Conservation (phyloP, 495 filamentous ascomycete species). For the Neurospora sp. region DNA sequence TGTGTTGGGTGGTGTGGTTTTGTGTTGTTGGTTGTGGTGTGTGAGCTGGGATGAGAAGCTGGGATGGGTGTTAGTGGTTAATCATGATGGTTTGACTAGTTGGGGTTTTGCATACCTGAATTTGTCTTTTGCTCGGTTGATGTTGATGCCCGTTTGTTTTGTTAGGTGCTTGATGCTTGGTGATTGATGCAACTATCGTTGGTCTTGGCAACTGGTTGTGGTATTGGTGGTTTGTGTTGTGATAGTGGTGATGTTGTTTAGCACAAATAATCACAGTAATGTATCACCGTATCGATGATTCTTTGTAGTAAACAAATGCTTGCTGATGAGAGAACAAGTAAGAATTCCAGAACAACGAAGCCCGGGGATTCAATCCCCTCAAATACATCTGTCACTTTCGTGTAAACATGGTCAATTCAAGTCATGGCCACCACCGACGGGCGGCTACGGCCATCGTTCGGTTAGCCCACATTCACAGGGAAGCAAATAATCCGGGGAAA, state of each 20-base stretch:
- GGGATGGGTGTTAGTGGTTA: neutral
- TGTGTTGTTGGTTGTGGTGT: too few relatives aligned
- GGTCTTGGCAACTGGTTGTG: neutral
- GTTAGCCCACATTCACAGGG: neutral
- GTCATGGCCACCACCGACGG: neutral
- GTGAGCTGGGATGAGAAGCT: neutral
- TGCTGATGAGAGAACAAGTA: neutral
- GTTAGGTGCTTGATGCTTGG: neutral
- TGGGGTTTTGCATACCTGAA: neutral
- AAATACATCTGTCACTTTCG: neutral
- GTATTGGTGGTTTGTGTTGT: neutral
- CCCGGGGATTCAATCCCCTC: neutral
- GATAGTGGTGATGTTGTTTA: neutral
- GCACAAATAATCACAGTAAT: neutral
- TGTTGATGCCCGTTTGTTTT: neutral
- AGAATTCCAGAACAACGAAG: neutral
- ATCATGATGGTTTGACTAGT: neutral
- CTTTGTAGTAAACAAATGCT: neutral
- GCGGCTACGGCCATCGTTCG: neutral
- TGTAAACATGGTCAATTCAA: neutral
- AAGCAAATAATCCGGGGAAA: neutral
- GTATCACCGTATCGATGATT: neutral
- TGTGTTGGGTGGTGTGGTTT: too few relatives aligned
- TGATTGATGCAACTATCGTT: neutral
- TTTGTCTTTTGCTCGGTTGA: neutral